Percentiles rank a stretch among this genome's conserved stretches.
phyloP scores from a whole-genome alignment of 139 green algal species.

The Picocystis salinarum region DNA sequence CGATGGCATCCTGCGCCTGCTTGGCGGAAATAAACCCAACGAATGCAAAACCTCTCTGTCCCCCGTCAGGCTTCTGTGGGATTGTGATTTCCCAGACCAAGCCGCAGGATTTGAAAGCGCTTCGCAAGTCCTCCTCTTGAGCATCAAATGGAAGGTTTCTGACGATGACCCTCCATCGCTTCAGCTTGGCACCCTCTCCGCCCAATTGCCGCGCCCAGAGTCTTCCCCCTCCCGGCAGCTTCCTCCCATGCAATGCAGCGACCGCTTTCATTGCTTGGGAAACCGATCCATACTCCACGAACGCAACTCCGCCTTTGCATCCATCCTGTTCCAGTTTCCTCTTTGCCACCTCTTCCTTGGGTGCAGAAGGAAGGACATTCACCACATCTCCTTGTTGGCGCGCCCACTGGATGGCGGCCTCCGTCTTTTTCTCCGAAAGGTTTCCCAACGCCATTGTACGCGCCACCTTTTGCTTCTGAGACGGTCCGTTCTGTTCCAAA shows the following conservation, averaged over 20 bases:
- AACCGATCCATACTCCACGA: conserved; percentile 44
- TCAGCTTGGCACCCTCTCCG: conserved; percentile 62
- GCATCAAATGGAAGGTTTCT: conserved; percentile 71
- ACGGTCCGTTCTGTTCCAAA: neutral
- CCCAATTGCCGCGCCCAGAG: conserved; percentile 25
- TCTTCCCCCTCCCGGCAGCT: conserved; percentile 19
- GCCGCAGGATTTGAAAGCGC: conserved; percentile 21
- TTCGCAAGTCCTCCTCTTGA: conserved; percentile 31
- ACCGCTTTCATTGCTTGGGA: conserved; percentile 51
- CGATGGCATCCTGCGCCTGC: conserved; percentile 54
- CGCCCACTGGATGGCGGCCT: too few species aligned
- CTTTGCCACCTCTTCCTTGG: conserved; percentile 16
- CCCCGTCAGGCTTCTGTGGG: conserved; percentile 27
- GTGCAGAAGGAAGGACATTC: conserved; percentile 26
- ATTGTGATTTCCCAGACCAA: conserved; percentile 60
- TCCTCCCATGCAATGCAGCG: conserved; percentile 36
- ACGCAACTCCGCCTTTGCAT: conserved; percentile 34
- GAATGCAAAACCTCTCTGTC: conserved; percentile 70
- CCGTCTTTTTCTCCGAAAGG: conserved; percentile 16
- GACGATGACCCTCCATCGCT: conserved; percentile 77
- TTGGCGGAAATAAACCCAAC: conserved; percentile 46
- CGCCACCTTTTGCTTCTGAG: conserved; percentile 42
- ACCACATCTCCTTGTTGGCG: too few species aligned
- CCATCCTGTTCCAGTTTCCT: conserved; percentile 49
- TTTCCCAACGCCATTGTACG: conserved; percentile 52